Conservation (phyloP, 257 asterid species). For the Scutellaria barbata region DNA sequence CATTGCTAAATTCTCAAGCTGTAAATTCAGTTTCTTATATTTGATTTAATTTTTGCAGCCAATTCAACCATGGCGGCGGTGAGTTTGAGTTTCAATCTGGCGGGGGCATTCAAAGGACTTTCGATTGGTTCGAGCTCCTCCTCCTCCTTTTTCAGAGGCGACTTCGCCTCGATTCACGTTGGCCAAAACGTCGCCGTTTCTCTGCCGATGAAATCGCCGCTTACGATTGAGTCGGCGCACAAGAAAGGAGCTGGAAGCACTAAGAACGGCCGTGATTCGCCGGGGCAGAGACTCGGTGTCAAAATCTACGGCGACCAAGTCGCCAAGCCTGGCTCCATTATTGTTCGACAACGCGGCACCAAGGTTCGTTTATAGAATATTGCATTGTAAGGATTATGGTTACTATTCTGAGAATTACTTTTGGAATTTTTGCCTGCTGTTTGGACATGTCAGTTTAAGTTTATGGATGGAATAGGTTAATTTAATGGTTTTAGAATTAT, state of each 20-base stretch:
- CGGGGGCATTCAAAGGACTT: conserved; percentile 71
- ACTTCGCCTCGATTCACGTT: conserved; percentile 47
- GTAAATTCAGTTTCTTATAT: not conserved
- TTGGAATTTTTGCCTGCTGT: conserved; percentile 1
- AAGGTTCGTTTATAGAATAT: conserved; percentile 54
- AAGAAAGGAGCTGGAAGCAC: conserved; percentile 99
- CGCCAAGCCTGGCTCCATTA: conserved; percentile 91
- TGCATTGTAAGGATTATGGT: conserved; percentile 5
- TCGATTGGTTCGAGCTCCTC: conserved; percentile 67
- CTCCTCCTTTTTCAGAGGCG: conserved; percentile 63
- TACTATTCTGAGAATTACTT: not conserved
- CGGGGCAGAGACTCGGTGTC: conserved; percentile 96
- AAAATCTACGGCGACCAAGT: conserved; percentile 87
- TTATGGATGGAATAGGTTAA: conserved; percentile 1
- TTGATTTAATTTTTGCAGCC: not conserved
- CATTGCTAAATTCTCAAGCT: no score
- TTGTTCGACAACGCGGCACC: conserved; percentile 94
- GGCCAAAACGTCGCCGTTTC: conserved; percentile 50
- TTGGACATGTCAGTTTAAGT: conserved; percentile 1
- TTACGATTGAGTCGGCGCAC: conserved; percentile 88
- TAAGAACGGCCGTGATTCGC: conserved; percentile 95
- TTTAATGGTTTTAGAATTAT: not conserved
- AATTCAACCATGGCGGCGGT: conserved; percentile 63
- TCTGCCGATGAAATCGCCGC: conserved; percentile 60
- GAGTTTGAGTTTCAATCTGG: conserved; percentile 63